Evolutionary conservation across 768 basidiomycete genomes (phyloP).

Genomic region (Rhizopogon vesiculosus): DNA sequence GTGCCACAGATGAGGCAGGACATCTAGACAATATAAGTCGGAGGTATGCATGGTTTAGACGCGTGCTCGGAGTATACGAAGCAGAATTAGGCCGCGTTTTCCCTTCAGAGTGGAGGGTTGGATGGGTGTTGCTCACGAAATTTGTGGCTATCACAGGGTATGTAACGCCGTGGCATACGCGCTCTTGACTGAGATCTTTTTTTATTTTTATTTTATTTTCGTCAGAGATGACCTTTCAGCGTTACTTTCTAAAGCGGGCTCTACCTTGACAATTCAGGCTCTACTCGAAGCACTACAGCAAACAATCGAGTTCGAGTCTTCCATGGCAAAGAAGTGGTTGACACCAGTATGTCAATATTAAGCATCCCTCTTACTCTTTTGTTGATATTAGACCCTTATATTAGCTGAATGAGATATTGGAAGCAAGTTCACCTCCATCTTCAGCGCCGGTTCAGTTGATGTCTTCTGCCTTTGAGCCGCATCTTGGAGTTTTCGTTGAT

Average conservation of each 20-base stretch:
- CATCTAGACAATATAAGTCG: constrained; percentile 92
- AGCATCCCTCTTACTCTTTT: background rate
- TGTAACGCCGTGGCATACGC: background rate
- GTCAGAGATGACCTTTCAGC: constrained; percentile 81
- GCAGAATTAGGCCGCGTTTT: constrained; percentile 82
- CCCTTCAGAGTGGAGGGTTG: constrained; percentile 82
- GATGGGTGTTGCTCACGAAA: constrained; percentile 73
- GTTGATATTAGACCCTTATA: background rate
- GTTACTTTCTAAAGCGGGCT: constrained; percentile 73
- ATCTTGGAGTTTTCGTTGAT: constrained; percentile 91
- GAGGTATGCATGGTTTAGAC: constrained; percentile 92
- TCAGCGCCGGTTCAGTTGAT: constrained; percentile 59
- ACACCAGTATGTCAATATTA: constrained; percentile 47
- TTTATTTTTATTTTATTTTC: too few relatives aligned
- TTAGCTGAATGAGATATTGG: constrained; percentile 65
- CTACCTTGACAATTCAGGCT: constrained; percentile 67
- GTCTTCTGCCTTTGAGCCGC: constrained; percentile 86
- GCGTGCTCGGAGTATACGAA: constrained; percentile 81
- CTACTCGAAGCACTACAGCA: constrained; percentile 85
- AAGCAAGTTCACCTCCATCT: constrained; percentile 44
- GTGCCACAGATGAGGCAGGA: constrained; percentile 89
- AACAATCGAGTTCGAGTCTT: constrained; percentile 82
- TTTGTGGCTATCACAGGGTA: constrained; percentile 92
- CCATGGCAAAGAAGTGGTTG: constrained; percentile 79
- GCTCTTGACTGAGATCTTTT: background rate